phyloP scores from a whole-genome alignment of 306 rosid species.

The Cyclanthera cordifolia region DNA sequence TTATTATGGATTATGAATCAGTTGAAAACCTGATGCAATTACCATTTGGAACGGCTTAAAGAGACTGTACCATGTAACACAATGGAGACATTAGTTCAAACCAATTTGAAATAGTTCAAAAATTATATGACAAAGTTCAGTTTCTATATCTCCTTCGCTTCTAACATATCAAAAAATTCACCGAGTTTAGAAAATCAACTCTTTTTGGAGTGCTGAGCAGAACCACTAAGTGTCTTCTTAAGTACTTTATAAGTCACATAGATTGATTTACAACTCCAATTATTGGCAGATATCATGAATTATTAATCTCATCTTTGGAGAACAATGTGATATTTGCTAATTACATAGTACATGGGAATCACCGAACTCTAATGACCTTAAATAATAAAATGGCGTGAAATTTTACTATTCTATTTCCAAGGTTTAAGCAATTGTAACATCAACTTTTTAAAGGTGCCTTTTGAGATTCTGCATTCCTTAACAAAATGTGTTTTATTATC shows the following conservation, averaged over 20 bases:
- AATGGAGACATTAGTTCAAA: not conserved
- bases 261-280: not conserved
- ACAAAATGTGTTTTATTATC: not conserved
- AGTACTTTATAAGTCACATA: not conserved
- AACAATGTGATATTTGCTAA: not conserved
- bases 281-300: not conserved
- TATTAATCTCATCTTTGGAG: not conserved
- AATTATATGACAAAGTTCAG: not conserved
- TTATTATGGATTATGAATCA: not conserved
- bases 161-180: not conserved
- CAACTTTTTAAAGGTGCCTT: not conserved
- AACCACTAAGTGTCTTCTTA: not conserved
- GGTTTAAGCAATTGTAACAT: conserved; percentile 1
- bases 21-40: not conserved
- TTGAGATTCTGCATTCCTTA: conserved; percentile 5
- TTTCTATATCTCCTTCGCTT: not conserved
- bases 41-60: not conserved
- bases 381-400: not conserved
- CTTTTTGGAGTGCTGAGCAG: not conserved
- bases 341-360: not conserved
- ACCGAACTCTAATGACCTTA: not conserved
- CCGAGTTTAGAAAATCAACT: not conserved
- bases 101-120: not conserved
- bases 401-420: not conserved
- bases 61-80: not conserved